A percentile compares a stretch with the other conserved stretches of the same genome.
phyloP scores from a whole-genome alignment of 2,329 filamentous ascomycete species.

The Xylaria polymorpha region DNA sequence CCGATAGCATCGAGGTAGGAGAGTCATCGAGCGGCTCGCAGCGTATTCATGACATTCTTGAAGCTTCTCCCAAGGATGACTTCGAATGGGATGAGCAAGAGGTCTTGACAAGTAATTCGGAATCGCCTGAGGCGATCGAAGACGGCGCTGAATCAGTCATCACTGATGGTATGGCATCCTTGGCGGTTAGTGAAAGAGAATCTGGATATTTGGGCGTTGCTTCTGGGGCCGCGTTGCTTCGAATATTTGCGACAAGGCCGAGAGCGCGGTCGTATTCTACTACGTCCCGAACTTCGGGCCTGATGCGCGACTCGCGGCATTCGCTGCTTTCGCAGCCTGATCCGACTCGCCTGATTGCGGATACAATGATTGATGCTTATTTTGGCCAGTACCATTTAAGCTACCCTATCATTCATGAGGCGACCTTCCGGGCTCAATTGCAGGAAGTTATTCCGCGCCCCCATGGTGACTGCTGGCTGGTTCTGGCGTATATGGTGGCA shows the following conservation, averaged over 20 bases:
- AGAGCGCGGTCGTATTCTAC: background rate
- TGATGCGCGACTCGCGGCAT: conserved; percentile 7
- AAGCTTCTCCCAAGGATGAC: conserved; percentile 19
- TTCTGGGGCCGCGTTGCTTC: conserved; percentile 21
- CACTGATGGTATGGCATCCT: conserved; percentile 35
- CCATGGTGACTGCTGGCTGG: conserved; percentile 35
- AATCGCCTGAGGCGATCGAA: conserved; percentile 12
- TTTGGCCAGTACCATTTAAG: conserved; percentile 57
- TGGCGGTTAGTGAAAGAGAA: conserved; percentile 26
- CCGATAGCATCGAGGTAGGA: background rate
- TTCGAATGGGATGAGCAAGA: conserved; percentile 27
- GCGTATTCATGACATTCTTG: conserved; percentile 16
- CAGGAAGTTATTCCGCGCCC: conserved; percentile 37
- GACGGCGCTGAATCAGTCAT: conserved; percentile 8
- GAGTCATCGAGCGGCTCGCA: conserved; percentile 1
- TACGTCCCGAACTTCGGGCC: conserved; percentile 14
- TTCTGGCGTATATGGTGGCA: conserved; percentile 37
- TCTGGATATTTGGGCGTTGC: conserved; percentile 28
- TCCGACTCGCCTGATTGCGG: conserved; percentile 17
- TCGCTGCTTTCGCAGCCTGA: conserved; percentile 21
- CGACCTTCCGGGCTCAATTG: conserved; percentile 39
- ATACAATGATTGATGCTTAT: conserved; percentile 52
- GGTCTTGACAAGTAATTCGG: conserved; percentile 1
- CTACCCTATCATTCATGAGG: conserved; percentile 58
- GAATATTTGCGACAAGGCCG: conserved; percentile 13